Evolutionary conservation across 2,329 filamentous ascomycete genomes (phyloP), one percentile per base, ranked within the genome.

Genomic region (Apiospora aurea): DNA sequence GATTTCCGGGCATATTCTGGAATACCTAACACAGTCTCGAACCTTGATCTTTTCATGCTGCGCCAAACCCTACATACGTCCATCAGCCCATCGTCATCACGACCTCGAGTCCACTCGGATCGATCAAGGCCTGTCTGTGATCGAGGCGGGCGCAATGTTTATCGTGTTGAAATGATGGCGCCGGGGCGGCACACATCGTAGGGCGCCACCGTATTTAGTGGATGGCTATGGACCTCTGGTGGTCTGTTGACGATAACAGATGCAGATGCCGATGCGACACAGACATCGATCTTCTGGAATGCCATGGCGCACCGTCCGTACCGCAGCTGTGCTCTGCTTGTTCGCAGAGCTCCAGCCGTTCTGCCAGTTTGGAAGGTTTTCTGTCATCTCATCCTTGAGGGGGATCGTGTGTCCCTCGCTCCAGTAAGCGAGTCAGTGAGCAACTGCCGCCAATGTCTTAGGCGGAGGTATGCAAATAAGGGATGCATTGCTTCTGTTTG

Each of bases 201-300:
- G 38, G 34, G 57, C 57, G 57, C 57, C 57, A 64, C 57, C 57
- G 21, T n/a, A 41, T 64, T 64, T 41, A 41, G 57, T 64, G 57
- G 29, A 64, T 41, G 57, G 18, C 8, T n/a, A 4, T 61, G 53
- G 53, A 38, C 53, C 53, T 10, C 8, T 2, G 26, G 7, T 61
- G 29, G 29, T 61, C 16, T 61, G 53, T 53, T 53, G 53, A 61
- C 53, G 29, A 61, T 34, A 61, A 61, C 53, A 61, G 53, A 38
- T 61, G 16, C 53, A 18, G 16, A 61, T 61, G 16, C 53, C 29
- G 53, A 61, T 61, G 18, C 53, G 18, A 38, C 53, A 61, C 53
- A 21, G 14, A 61, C 29, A 21, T 11, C 18, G 53, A 64, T 64
- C 29, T n/a, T n/a, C 57, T 64, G 34, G 57, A 64, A 64, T 64